phyloP scores from a whole-genome alignment of 2,329 filamentous ascomycete species.

The Diaporthe batatas region DNA sequence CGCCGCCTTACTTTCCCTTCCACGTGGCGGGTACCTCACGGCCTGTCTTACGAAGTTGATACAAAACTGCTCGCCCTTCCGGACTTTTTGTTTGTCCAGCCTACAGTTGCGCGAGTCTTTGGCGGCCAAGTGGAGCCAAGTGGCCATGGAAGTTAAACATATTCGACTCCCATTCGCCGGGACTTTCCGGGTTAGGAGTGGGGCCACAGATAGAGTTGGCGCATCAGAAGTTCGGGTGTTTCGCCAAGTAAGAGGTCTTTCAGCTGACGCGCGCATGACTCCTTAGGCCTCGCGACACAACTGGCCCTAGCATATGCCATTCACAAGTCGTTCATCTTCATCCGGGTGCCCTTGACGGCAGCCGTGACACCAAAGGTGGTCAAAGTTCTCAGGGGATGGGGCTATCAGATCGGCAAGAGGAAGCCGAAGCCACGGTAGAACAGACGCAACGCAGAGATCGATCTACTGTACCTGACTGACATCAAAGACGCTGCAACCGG shows the following conservation, averaged over 20 bases:
- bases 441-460: slow-evolving; percentile 30
- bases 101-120: not conserved
- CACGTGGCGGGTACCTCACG: not conserved
- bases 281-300: slow-evolving; percentile 78
- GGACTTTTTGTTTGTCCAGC: not conserved
- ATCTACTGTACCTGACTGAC: not conserved
- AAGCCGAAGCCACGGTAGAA: slow-evolving; percentile 41
- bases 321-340: slow-evolving; percentile 97
- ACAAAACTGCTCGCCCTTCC: not conserved
- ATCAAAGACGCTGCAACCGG: not conserved
- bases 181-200: slow-evolving; percentile 14
- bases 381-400: slow-evolving; percentile 86
- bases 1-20: not conserved
- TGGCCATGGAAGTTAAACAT: not conserved
- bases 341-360: slow-evolving; percentile 92
- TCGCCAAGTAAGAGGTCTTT: not conserved
- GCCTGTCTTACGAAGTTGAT: not conserved
- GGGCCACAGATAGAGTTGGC: slow-evolving; percentile 17
- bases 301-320: slow-evolving; percentile 94
- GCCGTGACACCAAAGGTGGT: slow-evolving; percentile 96
- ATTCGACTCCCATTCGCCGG: not conserved
- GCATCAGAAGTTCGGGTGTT: not conserved
- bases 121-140: not conserved
- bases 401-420: slow-evolving; percentile 93
- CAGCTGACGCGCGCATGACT: slow-evolving; percentile 28